Conservation (phyloP, 2,329 filamentous ascomycete genomes). For the Lachnellula arida region DNA sequence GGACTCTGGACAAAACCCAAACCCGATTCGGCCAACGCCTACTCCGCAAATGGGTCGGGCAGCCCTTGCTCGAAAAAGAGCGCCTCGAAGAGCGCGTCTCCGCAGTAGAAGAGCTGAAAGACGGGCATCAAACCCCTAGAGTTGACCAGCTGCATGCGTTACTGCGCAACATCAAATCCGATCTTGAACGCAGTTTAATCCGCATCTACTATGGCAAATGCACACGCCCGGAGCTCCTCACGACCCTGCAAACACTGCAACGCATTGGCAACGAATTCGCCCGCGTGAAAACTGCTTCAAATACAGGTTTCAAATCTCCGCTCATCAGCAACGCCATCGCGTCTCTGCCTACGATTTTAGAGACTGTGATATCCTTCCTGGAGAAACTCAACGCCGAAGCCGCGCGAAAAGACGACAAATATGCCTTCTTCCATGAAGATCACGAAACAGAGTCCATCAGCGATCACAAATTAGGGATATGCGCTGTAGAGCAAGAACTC, state of each 20-base stretch:
- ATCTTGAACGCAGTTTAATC: slow-evolving; percentile 89
- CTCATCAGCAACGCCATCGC: slow-evolving; percentile 68
- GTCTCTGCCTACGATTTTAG: slow-evolving; percentile 70
- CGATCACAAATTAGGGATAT: slow-evolving; percentile 85
- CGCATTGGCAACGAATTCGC: slow-evolving; percentile 73
- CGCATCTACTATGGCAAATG: slow-evolving; percentile 98
- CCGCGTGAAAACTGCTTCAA: slow-evolving; percentile 56
- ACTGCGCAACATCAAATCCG: slow-evolving; percentile 66
- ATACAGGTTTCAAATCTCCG: slow-evolving; percentile 67
- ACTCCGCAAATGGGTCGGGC: slow-evolving; percentile 90
- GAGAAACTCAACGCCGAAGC: slow-evolving; percentile 82
- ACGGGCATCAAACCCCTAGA: slow-evolving; percentile 58
- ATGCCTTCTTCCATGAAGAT: slow-evolving; percentile 83
- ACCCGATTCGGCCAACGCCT: slow-evolving; percentile 86
- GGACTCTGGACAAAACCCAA: slow-evolving; percentile 88
- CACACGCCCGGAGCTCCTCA: slow-evolving; percentile 79
- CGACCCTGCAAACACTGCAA: slow-evolving; percentile 80
- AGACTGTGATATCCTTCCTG: slow-evolving; percentile 68
- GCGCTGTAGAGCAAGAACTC: slow-evolving; percentile 85
- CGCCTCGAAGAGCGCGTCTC: slow-evolving; percentile 72
- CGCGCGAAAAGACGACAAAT: slow-evolving; percentile 85
- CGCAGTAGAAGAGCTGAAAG: slow-evolving; percentile 81
- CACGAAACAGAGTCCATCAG: slow-evolving; percentile 86
- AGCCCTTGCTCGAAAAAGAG: slow-evolving; percentile 73
- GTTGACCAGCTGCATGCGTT: slow-evolving; percentile 72